These are phyloP conservation scores for Quercus phellos DNA, from an alignment of 331 rosid genomes.

Conservation along the genomic window DNA sequence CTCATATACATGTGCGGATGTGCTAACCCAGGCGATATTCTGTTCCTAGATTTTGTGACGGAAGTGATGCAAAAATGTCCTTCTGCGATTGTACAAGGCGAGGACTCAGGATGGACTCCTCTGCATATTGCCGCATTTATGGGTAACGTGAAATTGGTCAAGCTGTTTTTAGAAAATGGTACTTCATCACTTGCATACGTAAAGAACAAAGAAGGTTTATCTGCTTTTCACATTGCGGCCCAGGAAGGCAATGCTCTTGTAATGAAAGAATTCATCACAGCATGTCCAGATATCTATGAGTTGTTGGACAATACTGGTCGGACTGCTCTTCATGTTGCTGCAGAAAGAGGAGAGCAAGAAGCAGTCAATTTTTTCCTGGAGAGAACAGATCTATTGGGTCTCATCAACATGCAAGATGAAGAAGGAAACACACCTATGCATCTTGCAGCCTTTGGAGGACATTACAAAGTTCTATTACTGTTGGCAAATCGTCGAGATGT, in stretches of 20 bases:
- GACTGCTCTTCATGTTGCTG: conserved; percentile 10
- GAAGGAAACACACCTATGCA: background rate
- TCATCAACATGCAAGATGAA: background rate
- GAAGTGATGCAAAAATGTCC: background rate
- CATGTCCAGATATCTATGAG: conserved; percentile 8
- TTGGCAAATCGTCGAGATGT: no score
- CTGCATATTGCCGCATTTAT: background rate
- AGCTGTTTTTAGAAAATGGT: background rate
- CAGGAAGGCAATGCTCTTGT: background rate
- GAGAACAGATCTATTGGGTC: background rate
- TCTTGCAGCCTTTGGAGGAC: background rate
- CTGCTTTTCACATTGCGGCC: conserved; percentile 1
- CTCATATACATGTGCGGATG: no score
- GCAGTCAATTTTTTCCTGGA: background rate
- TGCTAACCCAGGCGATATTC: no score
- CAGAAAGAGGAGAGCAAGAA: background rate
- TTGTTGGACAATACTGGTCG: background rate
- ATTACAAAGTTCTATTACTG: no score
- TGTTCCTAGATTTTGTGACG: background rate
- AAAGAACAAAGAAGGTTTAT: background rate
- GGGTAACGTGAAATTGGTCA: background rate
- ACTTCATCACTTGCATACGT: background rate
- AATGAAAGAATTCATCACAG: background rate
- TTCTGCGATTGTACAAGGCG: background rate
- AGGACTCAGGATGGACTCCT: background rate